Percentiles rank a stretch among this genome's conserved stretches.
Evolutionary conservation across 2,329 filamentous ascomycete species (phyloP).

Genomic region (Fusarium circinatum): DNA sequence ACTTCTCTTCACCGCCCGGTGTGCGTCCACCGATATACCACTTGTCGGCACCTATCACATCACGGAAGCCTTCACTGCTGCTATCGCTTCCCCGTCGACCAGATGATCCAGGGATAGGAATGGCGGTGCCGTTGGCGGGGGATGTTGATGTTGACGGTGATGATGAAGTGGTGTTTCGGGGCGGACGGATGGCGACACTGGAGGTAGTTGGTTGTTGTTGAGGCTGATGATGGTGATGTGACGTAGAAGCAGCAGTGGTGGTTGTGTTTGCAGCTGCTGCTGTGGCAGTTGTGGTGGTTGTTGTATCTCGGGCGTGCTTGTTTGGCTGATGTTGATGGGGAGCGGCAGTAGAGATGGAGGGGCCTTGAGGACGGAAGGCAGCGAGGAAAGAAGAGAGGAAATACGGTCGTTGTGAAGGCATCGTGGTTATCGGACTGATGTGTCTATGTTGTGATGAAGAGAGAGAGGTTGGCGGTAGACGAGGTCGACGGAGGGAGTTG

Average conservation of each 20-base stretch:
- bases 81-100: slow-evolving; percentile 77
- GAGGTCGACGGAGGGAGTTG: neutral
- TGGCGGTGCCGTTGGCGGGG: slow-evolving; percentile 42
- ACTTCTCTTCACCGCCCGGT: slow-evolving; percentile 79
- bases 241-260: slow-evolving; percentile 35
- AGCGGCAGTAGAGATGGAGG: slow-evolving; percentile 48
- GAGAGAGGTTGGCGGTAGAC: neutral
- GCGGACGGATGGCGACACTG: slow-evolving; percentile 46
- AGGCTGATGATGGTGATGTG: slow-evolving; percentile 34
- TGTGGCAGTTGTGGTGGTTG: slow-evolving; percentile 35
- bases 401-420: slow-evolving; percentile 65
- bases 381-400: slow-evolving; percentile 67
- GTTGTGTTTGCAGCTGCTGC: slow-evolving; percentile 36
- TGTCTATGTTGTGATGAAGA: neutral
- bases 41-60: slow-evolving; percentile 77
- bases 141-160: slow-evolving; percentile 31
- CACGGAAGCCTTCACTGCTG: slow-evolving; percentile 79
- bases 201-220: slow-evolving; percentile 41
- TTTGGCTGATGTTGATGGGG: slow-evolving; percentile 47
- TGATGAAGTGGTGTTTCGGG: slow-evolving; percentile 36
- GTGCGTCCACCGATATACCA: slow-evolving; percentile 86
- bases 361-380: slow-evolving; percentile 60
- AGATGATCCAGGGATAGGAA: slow-evolving; percentile 54
- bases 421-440: slow-evolving; percentile 34
- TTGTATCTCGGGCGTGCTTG: slow-evolving; percentile 49